phyloP scores from a whole-genome alignment of 768 basidiomycete species.

The Suillus plorans region DNA sequence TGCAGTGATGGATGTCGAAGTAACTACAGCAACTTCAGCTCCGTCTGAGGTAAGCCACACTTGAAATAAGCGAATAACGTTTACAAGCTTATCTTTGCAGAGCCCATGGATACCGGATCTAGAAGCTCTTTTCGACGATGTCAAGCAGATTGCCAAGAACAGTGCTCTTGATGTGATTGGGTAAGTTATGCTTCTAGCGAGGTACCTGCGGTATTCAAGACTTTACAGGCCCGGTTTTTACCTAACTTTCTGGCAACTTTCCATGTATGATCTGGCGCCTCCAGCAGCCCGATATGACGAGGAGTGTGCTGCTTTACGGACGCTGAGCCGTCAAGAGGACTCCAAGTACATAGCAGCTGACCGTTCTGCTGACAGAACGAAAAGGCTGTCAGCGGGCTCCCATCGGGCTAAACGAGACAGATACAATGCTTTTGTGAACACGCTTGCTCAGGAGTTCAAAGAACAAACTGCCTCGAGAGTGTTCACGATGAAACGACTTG shows the following conservation, averaged over 20 bases:
- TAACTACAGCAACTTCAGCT: constrained; percentile 24
- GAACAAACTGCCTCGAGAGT: constrained; percentile 70
- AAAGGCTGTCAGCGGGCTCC: constrained; percentile 52
- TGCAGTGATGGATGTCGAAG: constrained; percentile 53
- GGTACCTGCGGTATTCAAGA: constrained; percentile 11
- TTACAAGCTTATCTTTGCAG: constrained; percentile 32
- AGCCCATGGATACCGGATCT: constrained; percentile 82
- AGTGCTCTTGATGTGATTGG: constrained; percentile 67
- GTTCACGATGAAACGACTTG: constrained; percentile 75
- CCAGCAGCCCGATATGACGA: constrained; percentile 79
- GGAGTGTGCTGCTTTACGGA: constrained; percentile 60
- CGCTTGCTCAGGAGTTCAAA: constrained; percentile 68
- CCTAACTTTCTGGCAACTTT: constrained; percentile 95
- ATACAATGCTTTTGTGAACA: constrained; percentile 57
- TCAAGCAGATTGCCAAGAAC: constrained; percentile 68
- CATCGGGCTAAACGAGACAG: constrained; percentile 68
- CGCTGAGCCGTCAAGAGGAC: constrained; percentile 69
- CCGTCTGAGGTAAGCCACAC: constrained; percentile 39
- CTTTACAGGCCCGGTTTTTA: constrained; percentile 81
- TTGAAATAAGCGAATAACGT: background rate
- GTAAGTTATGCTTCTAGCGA: constrained; percentile 41
- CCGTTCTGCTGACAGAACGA: constrained; percentile 64
- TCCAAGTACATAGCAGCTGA: constrained; percentile 62
- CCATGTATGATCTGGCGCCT: constrained; percentile 84
- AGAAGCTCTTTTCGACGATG: constrained; percentile 68